Evolutionary conservation across 2,329 filamentous ascomycete genomes (phyloP).

Genomic region (Coniella lustricola): DNA sequence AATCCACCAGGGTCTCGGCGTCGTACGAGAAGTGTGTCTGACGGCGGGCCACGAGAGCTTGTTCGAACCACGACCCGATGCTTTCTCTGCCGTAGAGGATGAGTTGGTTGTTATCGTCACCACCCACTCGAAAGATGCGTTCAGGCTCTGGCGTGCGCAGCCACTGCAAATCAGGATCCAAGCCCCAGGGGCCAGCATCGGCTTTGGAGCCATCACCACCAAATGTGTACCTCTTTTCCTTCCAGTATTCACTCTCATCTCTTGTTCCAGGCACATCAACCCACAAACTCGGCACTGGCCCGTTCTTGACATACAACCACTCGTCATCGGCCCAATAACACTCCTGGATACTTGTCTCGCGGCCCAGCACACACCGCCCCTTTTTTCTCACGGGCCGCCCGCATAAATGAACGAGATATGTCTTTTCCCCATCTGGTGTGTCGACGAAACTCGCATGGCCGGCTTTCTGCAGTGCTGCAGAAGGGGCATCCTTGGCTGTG

Average conservation of each 20-base stretch:
- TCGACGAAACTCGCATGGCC: conserved; percentile 50
- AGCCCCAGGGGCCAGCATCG: too few species aligned
- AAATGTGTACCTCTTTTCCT: conserved; percentile 41
- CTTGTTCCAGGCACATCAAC: conserved; percentile 42
- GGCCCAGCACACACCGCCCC: conserved; percentile 45
- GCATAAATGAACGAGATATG: conserved; percentile 47
- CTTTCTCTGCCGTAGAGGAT: conserved; percentile 43
- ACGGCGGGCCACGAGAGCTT: conserved; percentile 46
- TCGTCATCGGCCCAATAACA: conserved; percentile 52
- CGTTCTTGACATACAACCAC: conserved; percentile 56
- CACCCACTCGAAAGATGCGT: conserved; percentile 39
- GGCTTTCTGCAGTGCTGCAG: conserved; percentile 42
- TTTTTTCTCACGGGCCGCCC: conserved; percentile 45
- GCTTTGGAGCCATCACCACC: too few species aligned
- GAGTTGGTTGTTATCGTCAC: conserved; percentile 34
- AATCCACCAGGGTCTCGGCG: conserved; percentile 48
- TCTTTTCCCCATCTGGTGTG: conserved; percentile 39
- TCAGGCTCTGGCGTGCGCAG: conserved; percentile 48
- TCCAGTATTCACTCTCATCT: conserved; percentile 45
- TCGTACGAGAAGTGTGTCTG: conserved; percentile 55
- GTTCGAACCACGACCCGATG: conserved; percentile 53
- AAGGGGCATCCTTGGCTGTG: conserved; percentile 43
- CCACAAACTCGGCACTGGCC: conserved; percentile 45
- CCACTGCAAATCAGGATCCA: conserved; percentile 51
- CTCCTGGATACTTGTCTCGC: conserved; percentile 53